Base-by-base conservation (phyloP, 2,329 filamentous ascomycete species). In the Metarhizium humberi region DNA sequence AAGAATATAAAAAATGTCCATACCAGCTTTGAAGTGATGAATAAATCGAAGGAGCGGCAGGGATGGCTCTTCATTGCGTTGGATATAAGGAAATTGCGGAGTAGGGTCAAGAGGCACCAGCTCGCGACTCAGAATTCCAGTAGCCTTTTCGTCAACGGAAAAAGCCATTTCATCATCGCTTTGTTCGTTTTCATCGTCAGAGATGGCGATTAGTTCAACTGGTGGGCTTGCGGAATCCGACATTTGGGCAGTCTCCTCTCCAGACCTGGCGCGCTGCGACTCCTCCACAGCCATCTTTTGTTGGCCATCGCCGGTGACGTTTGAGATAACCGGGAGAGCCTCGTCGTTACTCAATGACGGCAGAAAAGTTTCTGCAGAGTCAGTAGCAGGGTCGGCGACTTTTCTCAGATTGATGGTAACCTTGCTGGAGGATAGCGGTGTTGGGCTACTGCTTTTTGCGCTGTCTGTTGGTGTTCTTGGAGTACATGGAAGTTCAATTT, bases 351-450 rank as follows among this genome's bases (percentile, higher is more conserved):
- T 51, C 6, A 47, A 16, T 4, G 56, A 49, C 14, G 54, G 51
- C 8, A 55, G 58, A 6, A 14, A 30, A 8, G 52, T 40, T 42
- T 34, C 36, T 14, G 45, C 34, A 53, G 45, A 14, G 30, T 38
- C 30, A 47, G 34, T 34, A 14, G 20, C 25, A 67, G 63, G 61
- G 36, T 51, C 52, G 18, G 48, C 42, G 3, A 51, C 51, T 32
- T 77, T 77, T 56, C 81, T 78, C 51, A 85, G 70, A 62, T 84
- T 85, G 54, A 85, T 77, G 10, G 82, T 85, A 51, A 85, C 78
- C 63, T 73, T 77, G 66, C 78, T 84, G 3, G 81, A 81, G 40
- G 77, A 74, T 42, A 75, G 73, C 43, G 65, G 65, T 62, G 34
- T 67, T 58, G 49, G 67, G 66, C 52, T 71, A 65, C 45, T 65